phyloP scores from a whole-genome alignment of 2,329 filamentous ascomycete genomes.

The Calonectria henricotiae region DNA sequence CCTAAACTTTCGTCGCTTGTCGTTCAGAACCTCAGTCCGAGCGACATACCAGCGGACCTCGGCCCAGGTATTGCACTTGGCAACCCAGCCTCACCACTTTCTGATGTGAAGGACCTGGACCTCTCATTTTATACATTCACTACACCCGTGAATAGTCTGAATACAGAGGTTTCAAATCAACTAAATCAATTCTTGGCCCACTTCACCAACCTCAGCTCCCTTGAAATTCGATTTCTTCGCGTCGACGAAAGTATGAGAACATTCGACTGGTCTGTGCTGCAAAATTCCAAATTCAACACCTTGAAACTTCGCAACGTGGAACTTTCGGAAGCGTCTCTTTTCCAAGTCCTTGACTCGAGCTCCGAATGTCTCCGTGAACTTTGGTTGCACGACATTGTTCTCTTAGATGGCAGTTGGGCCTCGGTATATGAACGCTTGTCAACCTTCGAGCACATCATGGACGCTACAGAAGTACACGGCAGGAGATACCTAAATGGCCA shows the following conservation, averaged over 20 bases:
- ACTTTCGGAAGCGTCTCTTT: conserved; percentile 4
- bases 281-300: not conserved
- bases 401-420: conserved; percentile 3
- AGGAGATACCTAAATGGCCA: conserved; percentile 11
- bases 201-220: not conserved
- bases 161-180: not conserved
- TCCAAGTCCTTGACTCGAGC: not conserved
- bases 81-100: not conserved
- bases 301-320: conserved; percentile 13
- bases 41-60: conserved; percentile 11
- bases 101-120: not conserved
- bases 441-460: conserved; percentile 6
- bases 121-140: conserved; percentile 17
- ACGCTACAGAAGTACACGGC: conserved; percentile 2
- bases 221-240: conserved; percentile 9
- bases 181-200: not conserved
- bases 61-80: not conserved
- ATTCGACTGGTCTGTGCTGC: conserved; percentile 16
- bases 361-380: not conserved
- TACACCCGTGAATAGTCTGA: not conserved
- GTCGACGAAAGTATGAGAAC: conserved; percentile 6
- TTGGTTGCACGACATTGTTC: conserved; percentile 13
- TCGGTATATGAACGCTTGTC: not conserved
- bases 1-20: conserved; percentile 2
- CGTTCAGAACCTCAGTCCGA: not conserved